Conservation (phyloP, 331 rosid genomes). For the Cucumis variabilis region DNA sequence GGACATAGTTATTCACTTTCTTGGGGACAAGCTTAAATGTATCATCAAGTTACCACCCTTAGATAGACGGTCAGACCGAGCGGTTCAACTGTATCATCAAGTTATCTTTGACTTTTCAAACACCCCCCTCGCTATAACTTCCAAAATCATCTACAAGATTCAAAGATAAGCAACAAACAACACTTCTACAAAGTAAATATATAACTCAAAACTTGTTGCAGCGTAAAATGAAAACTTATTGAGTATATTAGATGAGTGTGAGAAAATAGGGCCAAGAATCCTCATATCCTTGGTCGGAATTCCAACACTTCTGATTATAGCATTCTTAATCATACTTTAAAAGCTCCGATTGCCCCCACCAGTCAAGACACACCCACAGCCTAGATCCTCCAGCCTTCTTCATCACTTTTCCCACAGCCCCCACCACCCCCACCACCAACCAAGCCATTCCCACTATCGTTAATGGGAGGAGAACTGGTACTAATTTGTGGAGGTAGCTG, state of each 20-base stretch:
- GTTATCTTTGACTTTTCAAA: too few species aligned
- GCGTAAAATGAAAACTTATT: slow-evolving; percentile 43
- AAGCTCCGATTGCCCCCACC: slow-evolving; percentile 69
- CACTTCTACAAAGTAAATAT: background rate
- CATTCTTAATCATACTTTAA: slow-evolving; percentile 76
- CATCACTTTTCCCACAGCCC: slow-evolving; percentile 56
- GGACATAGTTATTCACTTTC: too few species aligned
- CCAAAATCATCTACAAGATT: background rate
- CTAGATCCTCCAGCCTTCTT: slow-evolving; percentile 76
- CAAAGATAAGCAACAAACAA: background rate
- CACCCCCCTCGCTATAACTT: background rate
- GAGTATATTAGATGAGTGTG: slow-evolving; percentile 83
- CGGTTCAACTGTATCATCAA: too few species aligned
- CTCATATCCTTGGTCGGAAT: slow-evolving; percentile 89
- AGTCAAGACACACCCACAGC: slow-evolving; percentile 88
- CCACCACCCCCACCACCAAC: slow-evolving; percentile 23
- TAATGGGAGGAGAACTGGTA: slow-evolving; percentile 14
- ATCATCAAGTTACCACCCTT: too few species aligned
- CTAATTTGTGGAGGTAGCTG: slow-evolving; percentile 17
- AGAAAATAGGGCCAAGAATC: slow-evolving; percentile 88
- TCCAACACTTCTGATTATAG: slow-evolving; percentile 73
- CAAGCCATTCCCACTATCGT: slow-evolving; percentile 20
- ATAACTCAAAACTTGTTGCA: background rate
- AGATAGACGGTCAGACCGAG: too few species aligned
- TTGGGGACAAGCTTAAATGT: too few species aligned